These are phyloP conservation scores for Forsythia suspensa DNA, from an alignment of 257 asterid genomes.

Conservation along the genomic window DNA sequence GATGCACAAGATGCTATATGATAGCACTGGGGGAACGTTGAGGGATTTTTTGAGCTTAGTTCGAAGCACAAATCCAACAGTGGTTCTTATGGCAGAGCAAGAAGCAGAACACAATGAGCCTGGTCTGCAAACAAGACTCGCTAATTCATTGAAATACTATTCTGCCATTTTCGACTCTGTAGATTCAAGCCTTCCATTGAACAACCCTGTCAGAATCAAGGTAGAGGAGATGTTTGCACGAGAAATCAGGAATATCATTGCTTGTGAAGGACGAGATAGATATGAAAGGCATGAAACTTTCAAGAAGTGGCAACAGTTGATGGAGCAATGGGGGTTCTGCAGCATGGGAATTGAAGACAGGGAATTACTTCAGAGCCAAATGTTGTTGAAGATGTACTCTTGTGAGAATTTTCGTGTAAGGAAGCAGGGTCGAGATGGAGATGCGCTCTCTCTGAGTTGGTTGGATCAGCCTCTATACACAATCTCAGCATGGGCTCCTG, in stretches of 20 bases:
- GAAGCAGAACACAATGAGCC: slow-evolving; percentile 68
- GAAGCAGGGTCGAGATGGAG: slow-evolving; percentile 38
- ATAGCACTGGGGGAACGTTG: slow-evolving; percentile 47
- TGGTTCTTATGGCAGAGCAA: slow-evolving; percentile 75
- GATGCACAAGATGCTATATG: slow-evolving; percentile 77
- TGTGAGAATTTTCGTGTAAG: slow-evolving; percentile 41
- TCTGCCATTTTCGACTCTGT: slow-evolving; percentile 76
- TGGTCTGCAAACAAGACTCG: slow-evolving; percentile 52
- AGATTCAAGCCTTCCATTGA: slow-evolving; percentile 53
- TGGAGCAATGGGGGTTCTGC: slow-evolving; percentile 70
- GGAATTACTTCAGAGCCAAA: slow-evolving; percentile 65
- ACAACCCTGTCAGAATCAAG: slow-evolving; percentile 54
- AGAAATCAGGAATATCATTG: slow-evolving; percentile 66
- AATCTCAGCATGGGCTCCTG: slow-evolving; percentile 62
- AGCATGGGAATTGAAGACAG: slow-evolving; percentile 49
- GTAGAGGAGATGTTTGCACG: slow-evolving; percentile 79
- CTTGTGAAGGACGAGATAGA: slow-evolving; percentile 85
- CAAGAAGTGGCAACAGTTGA: slow-evolving; percentile 58
- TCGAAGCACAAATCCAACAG: slow-evolving; percentile 71
- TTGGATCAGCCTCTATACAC: slow-evolving; percentile 75
- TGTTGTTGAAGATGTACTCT: slow-evolving; percentile 78
- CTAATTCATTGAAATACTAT: slow-evolving; percentile 62
- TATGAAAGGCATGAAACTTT: slow-evolving; percentile 67
- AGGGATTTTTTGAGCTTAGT: slow-evolving; percentile 67
- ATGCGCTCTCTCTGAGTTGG: slow-evolving; percentile 61